Conservation (phyloP, 345 rosid genomes). For the Syzygium aromaticum region DNA sequence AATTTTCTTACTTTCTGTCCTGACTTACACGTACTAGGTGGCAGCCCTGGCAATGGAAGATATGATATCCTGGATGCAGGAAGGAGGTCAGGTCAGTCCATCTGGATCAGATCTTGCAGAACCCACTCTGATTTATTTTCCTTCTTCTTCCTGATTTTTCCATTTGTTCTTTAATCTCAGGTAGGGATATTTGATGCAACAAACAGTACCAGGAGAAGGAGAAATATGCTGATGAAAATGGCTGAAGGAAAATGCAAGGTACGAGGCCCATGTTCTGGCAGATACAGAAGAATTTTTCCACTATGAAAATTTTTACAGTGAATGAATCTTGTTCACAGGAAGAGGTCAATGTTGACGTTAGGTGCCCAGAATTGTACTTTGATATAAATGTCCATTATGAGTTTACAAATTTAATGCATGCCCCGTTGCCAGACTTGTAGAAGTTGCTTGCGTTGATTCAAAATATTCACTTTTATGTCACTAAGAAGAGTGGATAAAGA, state of each 20-base stretch:
- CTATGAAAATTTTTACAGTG: background rate
- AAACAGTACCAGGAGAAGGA: conserved; percentile 71
- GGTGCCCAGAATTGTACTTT: background rate
- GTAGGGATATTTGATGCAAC: conserved; percentile 99
- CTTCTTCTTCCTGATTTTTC: conserved; percentile 1
- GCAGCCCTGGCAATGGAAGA: conserved; percentile 99
- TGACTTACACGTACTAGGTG: conserved; percentile 83
- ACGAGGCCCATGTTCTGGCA: conserved; percentile 1
- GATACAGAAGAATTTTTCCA: background rate
- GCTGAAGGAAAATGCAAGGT: conserved; percentile 99
- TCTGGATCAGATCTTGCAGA: background rate
- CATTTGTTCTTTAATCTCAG: conserved; percentile 29
- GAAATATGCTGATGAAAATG: conserved; percentile 99
- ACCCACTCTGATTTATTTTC: background rate
- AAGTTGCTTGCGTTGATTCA: too few relatives aligned
- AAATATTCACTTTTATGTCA: background rate
- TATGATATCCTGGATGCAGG: conserved; percentile 99
- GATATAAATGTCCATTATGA: background rate
- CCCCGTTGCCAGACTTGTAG: background rate
- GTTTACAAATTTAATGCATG: background rate
- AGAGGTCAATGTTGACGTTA: background rate
- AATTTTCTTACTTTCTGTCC: conserved; percentile 59
- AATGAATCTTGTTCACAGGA: background rate
- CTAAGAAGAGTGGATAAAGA: background rate
- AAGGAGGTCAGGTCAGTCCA: conserved; percentile 91